These are phyloP conservation scores for Aureobasidium sp. DNA, from an alignment of 2,329 filamentous ascomycete genomes.

Conservation along the genomic window DNA sequence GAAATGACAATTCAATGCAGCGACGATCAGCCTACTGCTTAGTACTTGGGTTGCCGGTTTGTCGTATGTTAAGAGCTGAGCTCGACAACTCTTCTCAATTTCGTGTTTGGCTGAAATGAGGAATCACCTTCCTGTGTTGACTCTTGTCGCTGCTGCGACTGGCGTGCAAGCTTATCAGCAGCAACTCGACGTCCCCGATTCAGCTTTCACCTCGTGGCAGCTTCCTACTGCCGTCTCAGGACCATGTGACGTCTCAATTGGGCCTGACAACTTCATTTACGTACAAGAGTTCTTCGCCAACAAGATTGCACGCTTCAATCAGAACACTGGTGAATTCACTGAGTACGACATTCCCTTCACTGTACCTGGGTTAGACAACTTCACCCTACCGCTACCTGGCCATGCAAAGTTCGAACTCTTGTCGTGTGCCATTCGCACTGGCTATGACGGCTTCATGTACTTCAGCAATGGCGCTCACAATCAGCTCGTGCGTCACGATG, in stretches of 20 bases:
- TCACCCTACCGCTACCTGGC: neutral
- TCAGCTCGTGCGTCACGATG: conserved; percentile 19
- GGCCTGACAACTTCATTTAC: neutral
- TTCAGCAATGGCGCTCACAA: conserved; percentile 18
- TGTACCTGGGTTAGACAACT: neutral
- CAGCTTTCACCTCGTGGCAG: neutral
- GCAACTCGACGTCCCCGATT: neutral
- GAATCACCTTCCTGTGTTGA: neutral
- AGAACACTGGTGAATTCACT: neutral
- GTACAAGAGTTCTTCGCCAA: conserved; percentile 5
- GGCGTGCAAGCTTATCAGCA: neutral
- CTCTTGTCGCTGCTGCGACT: neutral
- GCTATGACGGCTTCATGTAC: conserved; percentile 19
- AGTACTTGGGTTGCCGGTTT: neutral
- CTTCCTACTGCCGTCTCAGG: neutral
- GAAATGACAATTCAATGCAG: too few species aligned
- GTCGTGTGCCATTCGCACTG: neutral
- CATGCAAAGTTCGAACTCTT: neutral
- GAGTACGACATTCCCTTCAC: conserved; percentile 2
- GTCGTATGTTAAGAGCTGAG: neutral
- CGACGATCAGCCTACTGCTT: neutral
- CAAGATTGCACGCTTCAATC: conserved; percentile 1
- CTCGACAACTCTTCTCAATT: neutral
- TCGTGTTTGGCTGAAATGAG: neutral
- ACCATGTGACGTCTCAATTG: neutral